Evolutionary conservation across 805 yeast species (phyloP).

Genomic region (Myxozyma vanderwaltii): DNA sequence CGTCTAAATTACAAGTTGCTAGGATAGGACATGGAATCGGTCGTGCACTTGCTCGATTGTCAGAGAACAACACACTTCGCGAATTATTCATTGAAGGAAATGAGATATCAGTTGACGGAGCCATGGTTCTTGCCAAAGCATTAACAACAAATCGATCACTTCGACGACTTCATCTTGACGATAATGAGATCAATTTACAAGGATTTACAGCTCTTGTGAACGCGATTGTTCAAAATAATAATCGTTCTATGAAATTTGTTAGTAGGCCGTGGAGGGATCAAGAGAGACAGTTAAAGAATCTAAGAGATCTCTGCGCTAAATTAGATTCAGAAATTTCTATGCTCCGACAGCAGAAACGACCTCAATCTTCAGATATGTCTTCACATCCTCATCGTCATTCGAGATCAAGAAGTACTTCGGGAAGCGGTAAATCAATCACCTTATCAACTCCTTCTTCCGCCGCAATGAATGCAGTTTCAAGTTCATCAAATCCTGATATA

Average conservation of each 20-base stretch:
- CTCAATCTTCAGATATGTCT: constrained; percentile 3
- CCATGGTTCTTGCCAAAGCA: constrained; percentile 34
- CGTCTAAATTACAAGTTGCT: constrained; percentile 37
- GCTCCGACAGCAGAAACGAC: constrained; percentile 17
- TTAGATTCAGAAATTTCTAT: constrained; percentile 27
- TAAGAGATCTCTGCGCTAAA: constrained; percentile 12
- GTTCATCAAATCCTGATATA: constrained; percentile 10
- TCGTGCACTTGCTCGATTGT: constrained; percentile 28
- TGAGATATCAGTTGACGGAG: constrained; percentile 37
- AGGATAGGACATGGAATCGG: constrained; percentile 35
- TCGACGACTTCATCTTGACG: constrained; percentile 32
- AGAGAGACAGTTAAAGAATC: constrained; percentile 12
- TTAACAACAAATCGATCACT: constrained; percentile 27
- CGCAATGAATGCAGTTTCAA: neutral
- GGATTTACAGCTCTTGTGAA: constrained; percentile 35
- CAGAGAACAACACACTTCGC: constrained; percentile 25
- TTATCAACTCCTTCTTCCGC: neutral
- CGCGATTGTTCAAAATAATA: constrained; percentile 23
- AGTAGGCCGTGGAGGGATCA: constrained; percentile 23
- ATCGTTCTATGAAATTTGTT: constrained; percentile 5
- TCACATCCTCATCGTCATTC: neutral
- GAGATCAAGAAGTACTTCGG: neutral
- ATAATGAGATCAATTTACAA: constrained; percentile 34
- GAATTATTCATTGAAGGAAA: constrained; percentile 34
- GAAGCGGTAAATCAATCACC: neutral